Conservation (phyloP, 441 rosid genomes). For the Populus tomentosa region DNA sequence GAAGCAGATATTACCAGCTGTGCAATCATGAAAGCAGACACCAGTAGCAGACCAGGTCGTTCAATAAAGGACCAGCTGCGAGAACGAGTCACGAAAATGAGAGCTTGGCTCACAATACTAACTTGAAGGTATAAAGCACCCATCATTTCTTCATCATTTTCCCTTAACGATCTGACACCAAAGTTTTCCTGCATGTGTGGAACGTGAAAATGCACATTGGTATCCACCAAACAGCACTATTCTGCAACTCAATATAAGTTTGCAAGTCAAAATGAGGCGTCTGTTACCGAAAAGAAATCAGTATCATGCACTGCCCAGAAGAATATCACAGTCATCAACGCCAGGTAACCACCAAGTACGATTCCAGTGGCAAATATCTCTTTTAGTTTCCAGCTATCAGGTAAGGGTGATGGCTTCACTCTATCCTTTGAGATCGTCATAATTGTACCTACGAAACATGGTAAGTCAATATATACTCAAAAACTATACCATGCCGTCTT, state of each 20-base stretch:
- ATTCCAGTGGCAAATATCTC: constrained; percentile 88
- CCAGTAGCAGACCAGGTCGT: constrained; percentile 65
- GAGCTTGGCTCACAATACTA: constrained; percentile 91
- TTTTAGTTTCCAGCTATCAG: constrained; percentile 88
- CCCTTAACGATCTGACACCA: constrained; percentile 43
- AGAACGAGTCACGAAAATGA: constrained; percentile 83
- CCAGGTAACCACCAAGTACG: constrained; percentile 80
- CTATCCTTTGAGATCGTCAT: constrained; percentile 89
- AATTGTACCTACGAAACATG: constrained; percentile 49
- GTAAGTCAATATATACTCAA: not conserved
- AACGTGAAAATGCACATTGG: not conserved
- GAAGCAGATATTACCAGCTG: constrained; percentile 48
- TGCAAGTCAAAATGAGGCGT: not conserved
- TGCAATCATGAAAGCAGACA: constrained; percentile 57
- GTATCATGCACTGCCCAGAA: constrained; percentile 71
- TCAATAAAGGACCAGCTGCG: constrained; percentile 89
- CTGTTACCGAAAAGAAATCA: constrained; percentile 61
- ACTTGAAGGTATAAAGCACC: constrained; percentile 90
- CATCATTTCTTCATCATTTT: constrained; percentile 52
- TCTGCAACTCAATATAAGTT: not conserved
- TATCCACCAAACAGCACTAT: not conserved
- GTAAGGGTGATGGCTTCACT: constrained; percentile 86
- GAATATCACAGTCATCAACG: constrained; percentile 70
- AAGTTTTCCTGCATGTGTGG: constrained; percentile 53
- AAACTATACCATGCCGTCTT: not conserved